Evolutionary conservation across 768 basidiomycete species (phyloP).

Genomic region (Naganishia randhawae): DNA sequence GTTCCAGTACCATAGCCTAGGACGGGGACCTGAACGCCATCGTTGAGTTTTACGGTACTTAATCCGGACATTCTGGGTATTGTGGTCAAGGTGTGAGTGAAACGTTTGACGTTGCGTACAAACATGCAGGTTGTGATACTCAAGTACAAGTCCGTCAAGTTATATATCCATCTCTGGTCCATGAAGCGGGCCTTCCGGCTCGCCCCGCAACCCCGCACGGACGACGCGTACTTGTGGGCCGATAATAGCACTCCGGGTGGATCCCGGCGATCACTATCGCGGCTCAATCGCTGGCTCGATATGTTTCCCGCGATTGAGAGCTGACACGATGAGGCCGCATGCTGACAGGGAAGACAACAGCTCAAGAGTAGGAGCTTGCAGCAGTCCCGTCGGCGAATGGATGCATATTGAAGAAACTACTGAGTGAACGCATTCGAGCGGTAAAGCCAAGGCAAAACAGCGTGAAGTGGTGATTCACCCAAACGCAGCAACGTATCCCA

Average conservation of each 20-base stretch:
- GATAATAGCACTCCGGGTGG: background rate
- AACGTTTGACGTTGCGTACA: background rate
- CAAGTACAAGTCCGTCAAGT: background rate
- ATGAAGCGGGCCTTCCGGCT: no score
- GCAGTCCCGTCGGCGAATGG: background rate
- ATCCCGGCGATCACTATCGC: slow-evolving; percentile 7
- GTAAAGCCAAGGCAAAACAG: no score
- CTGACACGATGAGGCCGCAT: no score
- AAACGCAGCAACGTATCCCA: background rate
- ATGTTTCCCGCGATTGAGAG: background rate
- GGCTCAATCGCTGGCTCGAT: background rate
- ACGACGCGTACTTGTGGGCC: background rate
- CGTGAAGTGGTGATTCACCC: no score
- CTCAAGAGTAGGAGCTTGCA: background rate
- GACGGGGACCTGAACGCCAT: slow-evolving; percentile 34
- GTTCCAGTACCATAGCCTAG: slow-evolving; percentile 37
- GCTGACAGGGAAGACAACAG: background rate
- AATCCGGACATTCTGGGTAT: slow-evolving; percentile 8
- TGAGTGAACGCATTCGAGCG: background rate
- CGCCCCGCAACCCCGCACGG: background rate
- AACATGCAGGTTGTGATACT: background rate
- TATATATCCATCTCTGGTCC: background rate
- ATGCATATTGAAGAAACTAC: background rate
- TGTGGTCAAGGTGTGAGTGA: background rate
- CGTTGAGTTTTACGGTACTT: slow-evolving; percentile 37